Evolutionary conservation across 208 protist species (phyloP).

Genomic region (Wallacemonas rigidus): DNA sequence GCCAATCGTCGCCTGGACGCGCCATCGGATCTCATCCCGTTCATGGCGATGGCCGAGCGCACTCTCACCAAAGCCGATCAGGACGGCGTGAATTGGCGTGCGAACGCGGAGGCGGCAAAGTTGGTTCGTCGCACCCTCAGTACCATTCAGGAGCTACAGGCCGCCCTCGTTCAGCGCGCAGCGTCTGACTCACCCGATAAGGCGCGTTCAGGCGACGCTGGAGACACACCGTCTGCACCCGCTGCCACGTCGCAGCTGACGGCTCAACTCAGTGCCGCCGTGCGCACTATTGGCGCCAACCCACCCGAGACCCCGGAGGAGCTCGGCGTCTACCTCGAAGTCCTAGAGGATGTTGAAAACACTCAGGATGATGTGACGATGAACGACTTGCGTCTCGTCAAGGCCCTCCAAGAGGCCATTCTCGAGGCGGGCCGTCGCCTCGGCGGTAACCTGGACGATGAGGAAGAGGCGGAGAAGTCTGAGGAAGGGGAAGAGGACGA

Average conservation of each 20-base stretch:
- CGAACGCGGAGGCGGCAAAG: slow-evolving; percentile 19
- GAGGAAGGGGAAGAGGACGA: slow-evolving; percentile 19
- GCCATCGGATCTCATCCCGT: slow-evolving; percentile 25
- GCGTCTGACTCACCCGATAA: slow-evolving; percentile 3
- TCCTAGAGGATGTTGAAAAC: slow-evolving; percentile 37
- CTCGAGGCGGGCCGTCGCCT: slow-evolving; percentile 24
- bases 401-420: slow-evolving; percentile 50
- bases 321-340: slow-evolving; percentile 40
- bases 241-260: not conserved
- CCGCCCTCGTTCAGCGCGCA: slow-evolving; percentile 13
- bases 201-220: not conserved
- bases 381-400: slow-evolving; percentile 38
- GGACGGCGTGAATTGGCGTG: slow-evolving; percentile 32
- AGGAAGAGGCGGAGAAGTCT: slow-evolving; percentile 14
- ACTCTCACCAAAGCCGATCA: slow-evolving; percentile 34
- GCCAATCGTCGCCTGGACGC: slow-evolving; percentile 4
- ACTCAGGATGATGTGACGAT: slow-evolving; percentile 31
- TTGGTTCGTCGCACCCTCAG: slow-evolving; percentile 28
- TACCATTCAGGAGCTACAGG: slow-evolving; percentile 31
- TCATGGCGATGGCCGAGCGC: slow-evolving; percentile 37
- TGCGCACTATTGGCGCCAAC: not conserved
- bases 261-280: not conserved
- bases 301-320: slow-evolving; percentile 26
- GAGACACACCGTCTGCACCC: not conserved
- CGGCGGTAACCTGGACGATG: not conserved